A percentile compares a stretch with the other conserved stretches of the same genome.
These are phyloP conservation scores for Pichia sp. DNA, from an alignment of 1,139 yeast genomes.

Conservation along the genomic window DNA sequence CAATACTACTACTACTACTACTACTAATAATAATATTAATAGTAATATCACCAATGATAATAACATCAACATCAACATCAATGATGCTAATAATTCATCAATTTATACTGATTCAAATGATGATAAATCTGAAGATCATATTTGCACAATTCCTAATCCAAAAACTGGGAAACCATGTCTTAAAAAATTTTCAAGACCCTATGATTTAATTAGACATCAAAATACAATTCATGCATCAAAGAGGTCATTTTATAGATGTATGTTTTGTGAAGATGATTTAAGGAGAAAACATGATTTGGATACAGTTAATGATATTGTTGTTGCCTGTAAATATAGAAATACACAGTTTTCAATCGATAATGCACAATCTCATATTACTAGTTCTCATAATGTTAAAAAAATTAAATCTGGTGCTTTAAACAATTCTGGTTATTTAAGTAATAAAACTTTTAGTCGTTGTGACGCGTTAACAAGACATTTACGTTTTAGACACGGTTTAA, in stretches of 20 bases:
- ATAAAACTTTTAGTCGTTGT: conserved; percentile 79
- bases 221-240: conserved; percentile 92
- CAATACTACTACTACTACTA: conserved; percentile 10
- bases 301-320: conserved; percentile 25
- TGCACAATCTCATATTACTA: conserved; percentile 26
- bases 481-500: conserved; percentile 76
- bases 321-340: conserved; percentile 23
- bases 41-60: too few relatives aligned
- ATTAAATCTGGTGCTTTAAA: conserved; percentile 38
- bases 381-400: conserved; percentile 35
- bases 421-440: conserved; percentile 55
- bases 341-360: conserved; percentile 28
- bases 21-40: too few relatives aligned
- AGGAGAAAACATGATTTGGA: conserved; percentile 27
- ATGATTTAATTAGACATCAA: conserved; percentile 90
- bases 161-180: conserved; percentile 58
- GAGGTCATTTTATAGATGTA: conserved; percentile 81
- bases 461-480: conserved; percentile 94
- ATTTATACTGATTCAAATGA: conserved; percentile 7
- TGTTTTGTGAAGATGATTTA: conserved; percentile 65
- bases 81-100: not conserved
- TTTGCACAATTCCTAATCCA: conserved; percentile 59
- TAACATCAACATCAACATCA: conserved; percentile 5
- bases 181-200: conserved; percentile 86
- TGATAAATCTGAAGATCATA: conserved; percentile 34